phyloP scores from a whole-genome alignment of 2,329 filamentous ascomycete species.

The Hortaea sp. region DNA sequence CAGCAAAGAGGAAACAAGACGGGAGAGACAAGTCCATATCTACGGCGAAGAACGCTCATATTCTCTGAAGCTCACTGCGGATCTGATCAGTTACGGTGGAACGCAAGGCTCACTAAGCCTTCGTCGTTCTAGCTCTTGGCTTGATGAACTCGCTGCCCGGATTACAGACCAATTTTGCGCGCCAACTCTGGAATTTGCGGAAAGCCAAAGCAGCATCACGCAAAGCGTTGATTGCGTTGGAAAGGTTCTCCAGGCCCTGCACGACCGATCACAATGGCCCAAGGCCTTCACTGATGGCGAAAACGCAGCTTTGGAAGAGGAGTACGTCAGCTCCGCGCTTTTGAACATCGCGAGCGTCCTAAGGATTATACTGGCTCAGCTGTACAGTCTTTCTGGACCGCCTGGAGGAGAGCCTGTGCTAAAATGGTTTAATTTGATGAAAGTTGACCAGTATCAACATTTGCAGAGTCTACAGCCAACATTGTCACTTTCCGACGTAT shows the following conservation, averaged over 20 bases:
- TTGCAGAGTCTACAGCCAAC: background rate
- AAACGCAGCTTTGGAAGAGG: slow-evolving; percentile 26
- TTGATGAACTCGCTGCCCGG: slow-evolving; percentile 12
- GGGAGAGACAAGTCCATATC: slow-evolving; percentile 14
- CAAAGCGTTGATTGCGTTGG: slow-evolving; percentile 6
- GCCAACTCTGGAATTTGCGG: slow-evolving; percentile 1
- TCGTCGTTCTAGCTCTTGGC: slow-evolving; percentile 8
- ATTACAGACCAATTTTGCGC: slow-evolving; percentile 10
- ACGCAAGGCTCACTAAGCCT: slow-evolving; percentile 2
- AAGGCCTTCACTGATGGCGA: slow-evolving; percentile 8
- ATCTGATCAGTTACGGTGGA: slow-evolving; percentile 13
- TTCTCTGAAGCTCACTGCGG: slow-evolving; percentile 13
- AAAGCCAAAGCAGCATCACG: slow-evolving; percentile 9
- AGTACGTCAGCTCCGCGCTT: slow-evolving; percentile 54
- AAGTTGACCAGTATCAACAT: slow-evolving; percentile 24
- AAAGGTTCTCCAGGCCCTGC: background rate
- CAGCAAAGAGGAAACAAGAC: slow-evolving; percentile 19
- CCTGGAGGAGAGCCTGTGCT: slow-evolving; percentile 33
- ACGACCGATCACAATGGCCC: slow-evolving; percentile 4
- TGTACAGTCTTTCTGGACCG: slow-evolving; percentile 10
- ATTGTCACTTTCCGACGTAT: slow-evolving; percentile 21
- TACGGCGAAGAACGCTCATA: slow-evolving; percentile 18
- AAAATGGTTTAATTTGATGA: slow-evolving; percentile 67
- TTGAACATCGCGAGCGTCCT: slow-evolving; percentile 48
- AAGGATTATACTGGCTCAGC: slow-evolving; percentile 47